phyloP scores from a whole-genome alignment of 2,329 filamentous ascomycete genomes.

The Lasiodiplodia sp. region DNA sequence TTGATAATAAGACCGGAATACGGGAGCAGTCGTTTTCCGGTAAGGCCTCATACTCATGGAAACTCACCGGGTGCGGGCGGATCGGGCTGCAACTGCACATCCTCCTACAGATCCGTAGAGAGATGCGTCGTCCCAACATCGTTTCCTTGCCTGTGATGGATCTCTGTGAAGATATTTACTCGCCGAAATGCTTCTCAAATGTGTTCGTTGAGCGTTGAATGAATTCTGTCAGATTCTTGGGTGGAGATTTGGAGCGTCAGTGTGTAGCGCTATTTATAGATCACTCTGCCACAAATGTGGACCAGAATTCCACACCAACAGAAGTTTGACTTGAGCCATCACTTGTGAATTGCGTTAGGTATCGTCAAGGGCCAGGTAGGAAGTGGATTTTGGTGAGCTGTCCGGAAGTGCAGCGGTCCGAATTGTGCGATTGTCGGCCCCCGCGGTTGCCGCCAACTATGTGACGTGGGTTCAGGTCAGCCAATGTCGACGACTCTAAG shows the following conservation, averaged over 20 bases:
- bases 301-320: background rate
- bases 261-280: background rate
- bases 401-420: too few relatives aligned
- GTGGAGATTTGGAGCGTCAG: background rate
- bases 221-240: background rate
- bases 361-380: too few relatives aligned
- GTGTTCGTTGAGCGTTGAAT: background rate
- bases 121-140: background rate
- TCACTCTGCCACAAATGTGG: background rate
- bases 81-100: background rate
- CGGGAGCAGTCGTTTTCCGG: background rate
- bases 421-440: too few relatives aligned
- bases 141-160: background rate
- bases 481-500: background rate
- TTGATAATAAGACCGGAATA: background rate
- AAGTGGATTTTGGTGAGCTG: too few relatives aligned
- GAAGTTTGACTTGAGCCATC: background rate
- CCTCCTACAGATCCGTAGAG: too few relatives aligned
- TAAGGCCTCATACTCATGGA: background rate
- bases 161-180: too few relatives aligned
- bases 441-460: background rate
- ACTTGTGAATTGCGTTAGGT: background rate
- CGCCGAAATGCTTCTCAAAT: background rate
- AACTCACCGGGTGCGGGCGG: background rate
- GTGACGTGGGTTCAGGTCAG: conserved; percentile 9